phyloP scores from a whole-genome alignment of 768 basidiomycete genomes.

The Dioszegia crocea region DNA sequence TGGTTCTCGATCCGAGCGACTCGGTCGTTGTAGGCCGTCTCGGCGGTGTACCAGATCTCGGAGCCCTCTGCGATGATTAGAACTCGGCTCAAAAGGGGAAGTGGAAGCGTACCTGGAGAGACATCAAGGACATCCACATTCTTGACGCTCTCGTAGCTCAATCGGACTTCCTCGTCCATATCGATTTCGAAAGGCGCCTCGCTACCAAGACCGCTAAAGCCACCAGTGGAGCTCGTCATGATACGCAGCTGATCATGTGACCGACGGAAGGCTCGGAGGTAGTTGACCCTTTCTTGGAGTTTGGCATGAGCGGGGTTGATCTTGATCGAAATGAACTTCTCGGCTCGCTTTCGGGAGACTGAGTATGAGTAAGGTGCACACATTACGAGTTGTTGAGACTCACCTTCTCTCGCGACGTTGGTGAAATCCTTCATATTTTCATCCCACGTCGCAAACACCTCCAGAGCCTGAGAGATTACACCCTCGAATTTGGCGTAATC shows the following conservation, averaged over 20 bases:
- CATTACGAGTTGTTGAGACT: not conserved
- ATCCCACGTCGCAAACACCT: constrained; percentile 83
- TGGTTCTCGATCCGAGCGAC: constrained; percentile 97
- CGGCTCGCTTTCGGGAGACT: constrained; percentile 78
- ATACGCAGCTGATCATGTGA: constrained; percentile 96
- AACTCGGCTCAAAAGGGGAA: not conserved
- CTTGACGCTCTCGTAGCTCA: constrained; percentile 96
- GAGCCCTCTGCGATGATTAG: constrained; percentile 67
- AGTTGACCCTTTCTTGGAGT: constrained; percentile 78
- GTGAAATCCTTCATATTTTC: constrained; percentile 85
- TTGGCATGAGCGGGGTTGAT: constrained; percentile 84
- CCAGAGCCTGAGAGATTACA: constrained; percentile 67
- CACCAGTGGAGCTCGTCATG: constrained; percentile 93
- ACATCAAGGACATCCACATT: constrained; percentile 94
- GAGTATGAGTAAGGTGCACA: not conserved
- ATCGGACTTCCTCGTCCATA: constrained; percentile 95
- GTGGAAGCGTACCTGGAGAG: constrained; percentile 63
- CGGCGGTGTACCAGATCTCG: constrained; percentile 95
- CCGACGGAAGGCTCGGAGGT: constrained; percentile 86
- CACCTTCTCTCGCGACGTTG: constrained; percentile 75
- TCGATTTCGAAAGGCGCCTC: constrained; percentile 70
- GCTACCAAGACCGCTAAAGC: constrained; percentile 66
- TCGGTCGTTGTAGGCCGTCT: constrained; percentile 95
- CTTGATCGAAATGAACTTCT: constrained; percentile 96
- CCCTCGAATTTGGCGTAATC: constrained; percentile 93